Evolutionary conservation across 75 land plant species (phyloP), one percentile per base, ranked within the genome.

Genomic region (Pinus taeda): DNA sequence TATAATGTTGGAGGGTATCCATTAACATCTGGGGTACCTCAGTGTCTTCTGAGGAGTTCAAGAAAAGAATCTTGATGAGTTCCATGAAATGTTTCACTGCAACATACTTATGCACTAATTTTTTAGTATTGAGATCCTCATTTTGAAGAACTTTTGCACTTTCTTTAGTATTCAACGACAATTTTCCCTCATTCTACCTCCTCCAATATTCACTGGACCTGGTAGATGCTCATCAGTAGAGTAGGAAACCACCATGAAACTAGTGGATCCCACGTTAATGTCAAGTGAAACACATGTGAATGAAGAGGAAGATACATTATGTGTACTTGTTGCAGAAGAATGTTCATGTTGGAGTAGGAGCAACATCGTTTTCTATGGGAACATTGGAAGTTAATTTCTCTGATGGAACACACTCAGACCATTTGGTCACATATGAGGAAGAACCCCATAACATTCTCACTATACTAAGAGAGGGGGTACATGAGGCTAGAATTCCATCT

Each of bases 61-160:
- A 66, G 37, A 94, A 90, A 22, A 93, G 88, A 66, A 97, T 81
- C 72, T 97, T 95, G 66, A 93, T 86, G 29, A 95, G 90, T 90
- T 97, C 99, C 29, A 93, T 83, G n/a, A 98, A 98, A 83, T 85
- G 90, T 17, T 96, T 90, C 80, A 91, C 88, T 62, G 94, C 92
- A 75, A 95, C 59, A 62, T 98, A 97, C 63, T 84, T 81, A 37
- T 75, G 78, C 49, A 86, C 89, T 69, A 75, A 33, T 45, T 83
- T 85, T 57, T 69, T 77, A 33, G 77, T 77, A 58, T 57, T 85
- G 20, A 56, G 22, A 56, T 79, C 82, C 45, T 79, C 77, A 42
- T 79, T 77, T 55, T 74, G 72, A 21, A 77, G 75, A 60, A 78
- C 59, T 77, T 88, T 3, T 78, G 75, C 73, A 84, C 74, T 70